Percentiles rank a stretch among this genome's conserved stretches.
phyloP scores from a whole-genome alignment of 495 filamentous ascomycete species.

The Aspergillus baeticus region DNA sequence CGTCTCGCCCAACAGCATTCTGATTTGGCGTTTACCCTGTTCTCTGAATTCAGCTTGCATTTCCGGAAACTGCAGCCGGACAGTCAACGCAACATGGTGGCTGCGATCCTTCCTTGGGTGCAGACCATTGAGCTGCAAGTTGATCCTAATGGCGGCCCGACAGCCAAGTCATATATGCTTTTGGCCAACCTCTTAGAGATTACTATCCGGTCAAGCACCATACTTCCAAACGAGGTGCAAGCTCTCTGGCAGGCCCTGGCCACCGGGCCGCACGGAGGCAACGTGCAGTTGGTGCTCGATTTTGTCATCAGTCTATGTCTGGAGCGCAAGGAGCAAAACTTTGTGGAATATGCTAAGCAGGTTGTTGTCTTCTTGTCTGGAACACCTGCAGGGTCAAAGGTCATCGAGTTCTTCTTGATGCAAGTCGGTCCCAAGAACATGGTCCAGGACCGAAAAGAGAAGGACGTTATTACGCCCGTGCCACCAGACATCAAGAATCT shows the following conservation, averaged over 20 bases:
- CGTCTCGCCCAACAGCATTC: constrained; percentile 83
- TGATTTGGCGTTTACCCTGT: constrained; percentile 86
- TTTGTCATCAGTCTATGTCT: constrained; percentile 93
- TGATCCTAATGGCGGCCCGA: constrained; percentile 91
- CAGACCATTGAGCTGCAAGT: constrained; percentile 90
- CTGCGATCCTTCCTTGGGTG: constrained; percentile 93
- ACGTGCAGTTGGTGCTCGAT: constrained; percentile 89
- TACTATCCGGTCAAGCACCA: constrained; percentile 84
- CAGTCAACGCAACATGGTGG: constrained; percentile 89
- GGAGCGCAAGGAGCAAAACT: constrained; percentile 93
- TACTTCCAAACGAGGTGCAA: constrained; percentile 93
- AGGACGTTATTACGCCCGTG: constrained; percentile 47
- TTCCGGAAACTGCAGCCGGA: constrained; percentile 81
- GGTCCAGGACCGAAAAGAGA: constrained; percentile 79
- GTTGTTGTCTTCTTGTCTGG: constrained; percentile 93
- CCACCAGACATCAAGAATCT: constrained; percentile 72
- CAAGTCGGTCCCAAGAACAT: constrained; percentile 88
- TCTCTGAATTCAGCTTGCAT: constrained; percentile 89
- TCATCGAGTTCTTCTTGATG: constrained; percentile 88
- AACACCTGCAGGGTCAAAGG: constrained; percentile 85
- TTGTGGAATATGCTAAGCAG: constrained; percentile 96
- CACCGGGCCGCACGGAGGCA: constrained; percentile 90
- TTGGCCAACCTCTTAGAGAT: constrained; percentile 95
- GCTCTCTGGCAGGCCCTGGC: constrained; percentile 96
- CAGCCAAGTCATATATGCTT: constrained; percentile 88